Base-by-base conservation (phyloP, 2,329 filamentous ascomycete genomes). In the Coleophoma crateriformis region DNA sequence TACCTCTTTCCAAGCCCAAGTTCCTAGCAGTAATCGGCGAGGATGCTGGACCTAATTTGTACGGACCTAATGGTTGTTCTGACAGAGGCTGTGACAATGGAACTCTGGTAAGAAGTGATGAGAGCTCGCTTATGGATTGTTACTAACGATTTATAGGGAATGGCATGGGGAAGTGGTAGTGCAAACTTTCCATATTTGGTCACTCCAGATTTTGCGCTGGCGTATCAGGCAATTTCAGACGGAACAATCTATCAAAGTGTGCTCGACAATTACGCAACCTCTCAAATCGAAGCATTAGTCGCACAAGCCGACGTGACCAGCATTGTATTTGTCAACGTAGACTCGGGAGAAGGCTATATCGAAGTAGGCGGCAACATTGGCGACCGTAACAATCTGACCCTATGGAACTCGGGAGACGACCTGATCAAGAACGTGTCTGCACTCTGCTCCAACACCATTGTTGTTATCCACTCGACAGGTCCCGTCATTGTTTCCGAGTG, bases 371-470 rank as follows among this genome's bases (percentile, higher is more conserved):
- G 82, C 48, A 96, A 96, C 65, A 73, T 77, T 51, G 94, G 94
- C 50, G 92, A 97, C 67, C 85, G 94, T 47, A 90, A 91, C 62
- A 96, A 99, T 70, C 75, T 99, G 35, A 96, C 90, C 0, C 75
- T 96, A 0, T 97, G 92, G 92, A 77, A 85, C 52, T 78, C 84
- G 51, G 91, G 89, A 38, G 90, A 97, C 47, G 76, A 78, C 1
- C 71, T 97, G 49, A 87, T 97, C 69, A 79, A 87, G 68, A 90
- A 87, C 44, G 88, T 96, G 11, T 84, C 89, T 1, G 76, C 82
- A 7, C 65, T 82, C 54, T 91, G 86, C 75, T 83, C 85, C 71
- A 96, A 96, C 76, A 96, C 90, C 12, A 86, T 97, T 52, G 88
- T 97, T 14, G 82, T 96, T 50, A 85, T 97, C 51, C 92, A 97